Evolutionary conservation across 2,329 filamentous ascomycete species (phyloP), one percentile per base, ranked within the genome.

Genomic region (Pyrenochaeta sp.): DNA sequence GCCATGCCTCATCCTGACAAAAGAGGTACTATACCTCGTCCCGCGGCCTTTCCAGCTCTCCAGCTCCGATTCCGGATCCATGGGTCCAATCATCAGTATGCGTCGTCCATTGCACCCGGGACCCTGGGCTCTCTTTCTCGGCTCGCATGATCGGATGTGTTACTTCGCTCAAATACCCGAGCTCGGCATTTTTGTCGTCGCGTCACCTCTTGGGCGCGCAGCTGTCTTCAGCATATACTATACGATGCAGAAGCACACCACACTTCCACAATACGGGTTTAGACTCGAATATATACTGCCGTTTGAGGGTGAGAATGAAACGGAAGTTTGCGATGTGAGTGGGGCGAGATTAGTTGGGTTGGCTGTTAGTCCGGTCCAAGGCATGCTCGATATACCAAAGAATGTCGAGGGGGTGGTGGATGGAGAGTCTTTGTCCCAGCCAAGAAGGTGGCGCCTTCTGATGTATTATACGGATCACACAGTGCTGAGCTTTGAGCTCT

Each of bases 381-480:
- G 80, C 0, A 75, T 72, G 56, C 63, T 77, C 51, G 69, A 72
- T 39, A 37, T 59, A 32, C 52, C 45, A 13, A 68, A 55, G 67
- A 60, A 71, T 32, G 74, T 80, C 58, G 80, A 37, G 42, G 32
- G 22, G 6, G 19, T 19, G 47, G 37, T 30, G 46, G 45, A 36
- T 2, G 45, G n/a, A 24, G 25, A 34, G 28, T 22, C 15, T 34
- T 30, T 47, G 24, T 3, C 36, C 3, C 30, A 54, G 44, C 28
- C 52, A 5, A 65, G 81, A 62, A 81, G 85, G 56, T 93, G 89
- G 83, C 80, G 90, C 57, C 65, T 94, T 56, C 84, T 94, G 72
- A 77, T 93, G 75, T 88, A 91, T 72, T 93, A 90, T 72, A 83
- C 84, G 56, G 87, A 92, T 74, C 87, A 91, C 67, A 85, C 85